Percentiles rank a stretch among this genome's conserved stretches.
Evolutionary conservation across 495 filamentous ascomycete genomes (phyloP).

Genomic region (Tuber microsphaerosporum): DNA sequence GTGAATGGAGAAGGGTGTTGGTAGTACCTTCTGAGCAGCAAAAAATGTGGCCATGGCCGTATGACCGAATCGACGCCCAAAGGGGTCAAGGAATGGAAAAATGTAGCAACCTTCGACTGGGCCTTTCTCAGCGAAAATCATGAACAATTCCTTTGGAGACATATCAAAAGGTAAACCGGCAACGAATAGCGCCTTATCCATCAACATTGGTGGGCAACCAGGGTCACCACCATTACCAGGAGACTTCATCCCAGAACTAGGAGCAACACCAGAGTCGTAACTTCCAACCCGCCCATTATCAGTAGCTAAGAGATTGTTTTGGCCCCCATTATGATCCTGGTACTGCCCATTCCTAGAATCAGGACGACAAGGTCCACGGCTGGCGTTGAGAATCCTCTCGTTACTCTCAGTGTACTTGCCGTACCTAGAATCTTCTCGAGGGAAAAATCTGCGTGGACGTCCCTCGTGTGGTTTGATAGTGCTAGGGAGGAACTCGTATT

Average conservation of each 20-base stretch:
- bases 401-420: not conserved
- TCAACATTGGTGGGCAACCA: constrained; percentile 26
- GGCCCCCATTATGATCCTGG: not conserved
- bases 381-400: not conserved
- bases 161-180: constrained; percentile 40
- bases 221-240: not conserved
- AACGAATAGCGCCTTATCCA: constrained; percentile 38
- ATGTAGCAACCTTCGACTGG: constrained; percentile 38
- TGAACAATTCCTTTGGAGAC: constrained; percentile 38
- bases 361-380: not conserved
- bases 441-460: constrained; percentile 6
- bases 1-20: not conserved
- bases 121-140: constrained; percentile 34
- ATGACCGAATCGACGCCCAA: constrained; percentile 39
- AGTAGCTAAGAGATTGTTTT: not conserved
- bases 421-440: not conserved
- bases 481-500: constrained; percentile 16
- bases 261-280: not conserved
- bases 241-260: not conserved
- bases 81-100: constrained; percentile 27
- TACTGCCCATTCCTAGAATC: not conserved
- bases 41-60: constrained; percentile 38
- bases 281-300: not conserved
- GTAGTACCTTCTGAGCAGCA: constrained; percentile 38
- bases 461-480: constrained; percentile 38